These are phyloP conservation scores for Aschersonia sp. DNA, from an alignment of 2,329 filamentous ascomycete species.

Conservation along the genomic window DNA sequence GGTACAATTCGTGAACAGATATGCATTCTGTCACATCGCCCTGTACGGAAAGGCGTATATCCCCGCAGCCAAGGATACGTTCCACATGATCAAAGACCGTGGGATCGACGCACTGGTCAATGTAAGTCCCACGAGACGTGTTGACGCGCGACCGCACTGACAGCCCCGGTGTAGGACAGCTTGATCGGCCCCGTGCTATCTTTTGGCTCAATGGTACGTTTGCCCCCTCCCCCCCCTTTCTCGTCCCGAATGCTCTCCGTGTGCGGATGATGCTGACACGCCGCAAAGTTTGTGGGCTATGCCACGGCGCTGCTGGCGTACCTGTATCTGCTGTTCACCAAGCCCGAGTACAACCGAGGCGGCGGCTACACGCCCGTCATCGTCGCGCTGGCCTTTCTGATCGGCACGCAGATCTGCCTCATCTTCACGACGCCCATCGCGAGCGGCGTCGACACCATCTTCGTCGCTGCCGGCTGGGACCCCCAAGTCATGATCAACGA, in stretches of 20 bases:
- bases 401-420: slow-evolving; percentile 79
- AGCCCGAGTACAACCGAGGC: slow-evolving; percentile 59
- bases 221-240: no score
- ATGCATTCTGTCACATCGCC: slow-evolving; percentile 85
- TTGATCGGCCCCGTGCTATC: slow-evolving; percentile 61
- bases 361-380: slow-evolving; percentile 62
- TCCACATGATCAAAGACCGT: slow-evolving; percentile 81
- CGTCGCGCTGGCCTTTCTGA: slow-evolving; percentile 74
- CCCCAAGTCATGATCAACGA: slow-evolving; percentile 63
- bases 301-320: slow-evolving; percentile 70
- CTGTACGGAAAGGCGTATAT: slow-evolving; percentile 85
- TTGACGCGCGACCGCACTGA: neutral
- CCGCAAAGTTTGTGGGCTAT: slow-evolving; percentile 71
- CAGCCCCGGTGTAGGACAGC: slow-evolving; percentile 39
- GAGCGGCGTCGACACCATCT: slow-evolving; percentile 84
- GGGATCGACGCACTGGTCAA: slow-evolving; percentile 85
- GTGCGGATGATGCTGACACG: slow-evolving; percentile 22
- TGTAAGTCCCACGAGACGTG: slow-evolving; percentile 12
- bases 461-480: slow-evolving; percentile 61
- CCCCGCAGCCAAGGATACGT: slow-evolving; percentile 75
- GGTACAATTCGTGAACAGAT: slow-evolving; percentile 78
- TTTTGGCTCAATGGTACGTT: slow-evolving; percentile 48
- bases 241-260: no score
- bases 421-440: slow-evolving; percentile 80
- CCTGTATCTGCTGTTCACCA: slow-evolving; percentile 71